Conservation (phyloP, 306 rosid genomes). For the Psophocarpus tetragonolobus region DNA sequence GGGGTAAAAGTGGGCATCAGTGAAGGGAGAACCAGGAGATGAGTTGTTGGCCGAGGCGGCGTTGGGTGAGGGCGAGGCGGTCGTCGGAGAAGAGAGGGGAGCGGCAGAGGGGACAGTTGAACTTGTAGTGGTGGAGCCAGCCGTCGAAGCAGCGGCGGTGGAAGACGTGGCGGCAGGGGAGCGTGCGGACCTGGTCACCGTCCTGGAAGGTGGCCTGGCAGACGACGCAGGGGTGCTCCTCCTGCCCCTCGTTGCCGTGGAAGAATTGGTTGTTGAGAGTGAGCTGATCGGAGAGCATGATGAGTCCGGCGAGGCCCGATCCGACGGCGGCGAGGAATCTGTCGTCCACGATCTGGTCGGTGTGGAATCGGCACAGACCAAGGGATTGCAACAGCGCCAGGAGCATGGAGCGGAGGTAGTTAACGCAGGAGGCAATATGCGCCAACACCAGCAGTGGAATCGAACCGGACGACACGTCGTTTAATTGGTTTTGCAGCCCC, state of each 20-base stretch:
- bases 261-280: constrained; percentile 48
- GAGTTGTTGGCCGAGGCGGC: constrained; percentile 56
- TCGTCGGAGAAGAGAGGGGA: constrained; percentile 49
- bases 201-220: constrained; percentile 50
- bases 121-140: constrained; percentile 74
- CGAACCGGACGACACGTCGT: constrained; percentile 84
- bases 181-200: constrained; percentile 74
- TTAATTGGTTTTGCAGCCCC: constrained; percentile 73
- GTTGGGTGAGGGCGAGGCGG: constrained; percentile 54
- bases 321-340: constrained; percentile 48
- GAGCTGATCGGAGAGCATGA: constrained; percentile 78
- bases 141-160: constrained; percentile 81
- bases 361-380: constrained; percentile 45
- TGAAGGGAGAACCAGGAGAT: constrained; percentile 60
- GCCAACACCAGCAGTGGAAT: constrained; percentile 71
- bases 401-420: constrained; percentile 56
- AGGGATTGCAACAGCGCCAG: constrained; percentile 45
- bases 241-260: constrained; percentile 13
- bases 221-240: constrained; percentile 54
- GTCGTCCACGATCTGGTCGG: constrained; percentile 47
- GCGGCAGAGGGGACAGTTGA: constrained; percentile 91
- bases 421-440: constrained; percentile 60
- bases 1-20: too few species aligned
- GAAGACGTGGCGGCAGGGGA: constrained; percentile 77
- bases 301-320: constrained; percentile 66